Conservation (phyloP, 176 grass and related monocot genomes). For the Lolium perenne region DNA sequence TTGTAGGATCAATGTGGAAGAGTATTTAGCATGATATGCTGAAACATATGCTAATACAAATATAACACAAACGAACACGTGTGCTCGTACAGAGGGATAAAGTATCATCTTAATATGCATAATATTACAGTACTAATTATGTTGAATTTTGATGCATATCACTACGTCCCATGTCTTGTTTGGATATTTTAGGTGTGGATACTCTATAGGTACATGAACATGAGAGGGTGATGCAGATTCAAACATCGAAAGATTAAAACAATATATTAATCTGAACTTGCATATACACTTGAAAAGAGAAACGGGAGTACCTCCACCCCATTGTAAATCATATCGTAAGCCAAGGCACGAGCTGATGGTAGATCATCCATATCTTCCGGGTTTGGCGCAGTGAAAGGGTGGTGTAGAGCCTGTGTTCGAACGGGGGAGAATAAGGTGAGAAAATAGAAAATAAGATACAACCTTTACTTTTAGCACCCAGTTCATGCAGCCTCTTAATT, state of each 20-base stretch:
- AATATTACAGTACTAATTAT: background rate
- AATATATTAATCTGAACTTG: constrained; percentile 31
- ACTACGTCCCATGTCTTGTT: background rate
- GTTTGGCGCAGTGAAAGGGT: constrained; percentile 99
- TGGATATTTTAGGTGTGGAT: background rate
- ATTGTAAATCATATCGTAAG: constrained; percentile 98
- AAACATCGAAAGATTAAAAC: background rate
- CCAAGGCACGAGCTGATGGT: constrained; percentile 80
- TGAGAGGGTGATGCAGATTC: constrained; percentile 8
- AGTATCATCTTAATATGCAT: constrained; percentile 3
- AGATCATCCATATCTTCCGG: constrained; percentile 91
- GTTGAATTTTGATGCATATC: constrained; percentile 5
- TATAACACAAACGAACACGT: background rate
- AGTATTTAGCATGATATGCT: background rate
- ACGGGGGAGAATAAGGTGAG: constrained; percentile 28
- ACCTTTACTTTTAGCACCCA: background rate
- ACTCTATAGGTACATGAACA: background rate
- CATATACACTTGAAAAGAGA: constrained; percentile 11
- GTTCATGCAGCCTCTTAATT: background rate
- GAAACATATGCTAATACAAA: background rate
- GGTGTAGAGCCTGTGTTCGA: constrained; percentile 74
- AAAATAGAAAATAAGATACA: constrained; percentile 12
- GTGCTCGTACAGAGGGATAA: background rate
- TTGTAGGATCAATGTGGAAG: background rate
- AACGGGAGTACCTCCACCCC: constrained; percentile 76